Evolutionary conservation across 495 filamentous ascomycete genomes (phyloP).

Genomic region (Usnea hakonensis): DNA sequence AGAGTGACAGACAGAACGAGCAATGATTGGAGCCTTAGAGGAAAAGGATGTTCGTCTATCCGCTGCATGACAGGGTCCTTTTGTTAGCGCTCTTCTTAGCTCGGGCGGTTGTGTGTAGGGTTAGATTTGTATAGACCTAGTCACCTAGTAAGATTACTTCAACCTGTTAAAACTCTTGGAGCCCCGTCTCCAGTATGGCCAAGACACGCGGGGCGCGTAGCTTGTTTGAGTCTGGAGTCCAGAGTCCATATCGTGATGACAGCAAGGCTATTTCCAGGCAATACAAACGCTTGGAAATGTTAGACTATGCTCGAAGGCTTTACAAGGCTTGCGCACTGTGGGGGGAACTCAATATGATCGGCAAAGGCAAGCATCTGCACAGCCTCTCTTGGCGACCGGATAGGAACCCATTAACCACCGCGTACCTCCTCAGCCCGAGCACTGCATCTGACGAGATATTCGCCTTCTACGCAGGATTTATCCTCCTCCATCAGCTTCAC

Average conservation of each 20-base stretch:
- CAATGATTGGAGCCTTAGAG: not conserved
- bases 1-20: too few relatives aligned
- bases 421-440: not conserved
- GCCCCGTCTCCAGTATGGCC: not conserved
- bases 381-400: not conserved
- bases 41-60: not conserved
- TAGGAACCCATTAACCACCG: not conserved
- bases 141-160: too few relatives aligned
- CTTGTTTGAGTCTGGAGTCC: not conserved
- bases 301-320: too few relatives aligned
- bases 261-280: not conserved
- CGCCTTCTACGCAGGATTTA: not conserved
- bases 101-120: not conserved
- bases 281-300: too few relatives aligned
- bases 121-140: too few relatives aligned
- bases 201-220: not conserved
- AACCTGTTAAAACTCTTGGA: not conserved
- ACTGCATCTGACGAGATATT: not conserved
- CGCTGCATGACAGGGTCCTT: not conserved
- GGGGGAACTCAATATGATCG: not conserved
- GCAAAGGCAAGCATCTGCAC: not conserved
- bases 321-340: not conserved
- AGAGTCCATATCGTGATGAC: not conserved
- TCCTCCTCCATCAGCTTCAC: not conserved
- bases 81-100: not conserved